Evolutionary conservation across 1,139 yeast genomes (phyloP).

Genomic region (Arxiozyma heterogenica): DNA sequence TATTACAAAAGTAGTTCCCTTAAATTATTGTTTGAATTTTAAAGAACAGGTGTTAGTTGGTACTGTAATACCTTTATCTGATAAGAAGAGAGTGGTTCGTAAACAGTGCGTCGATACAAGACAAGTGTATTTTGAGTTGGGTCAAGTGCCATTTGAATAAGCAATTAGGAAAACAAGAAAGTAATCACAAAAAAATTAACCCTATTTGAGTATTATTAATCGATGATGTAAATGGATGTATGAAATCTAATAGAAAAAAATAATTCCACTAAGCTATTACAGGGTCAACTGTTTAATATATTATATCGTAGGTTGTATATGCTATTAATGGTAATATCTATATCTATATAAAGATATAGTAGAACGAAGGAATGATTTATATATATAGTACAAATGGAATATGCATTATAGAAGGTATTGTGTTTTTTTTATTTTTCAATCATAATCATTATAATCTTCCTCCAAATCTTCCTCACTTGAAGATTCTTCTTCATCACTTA

Average conservation of each 20-base stretch:
- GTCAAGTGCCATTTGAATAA: conserved; percentile 29
- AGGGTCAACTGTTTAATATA: neutral
- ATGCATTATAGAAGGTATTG: neutral
- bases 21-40: conserved; percentile 43
- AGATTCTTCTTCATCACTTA: conserved; percentile 38
- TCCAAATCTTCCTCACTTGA: conserved; percentile 25
- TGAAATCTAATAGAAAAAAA: neutral
- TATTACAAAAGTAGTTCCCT: conserved; percentile 36
- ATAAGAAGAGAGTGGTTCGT: conserved; percentile 64
- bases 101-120: conserved; percentile 69
- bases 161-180: neutral
- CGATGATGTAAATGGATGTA: neutral
- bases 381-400: neutral
- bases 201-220: neutral
- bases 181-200: neutral
- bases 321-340: neutral
- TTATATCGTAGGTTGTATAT: neutral
- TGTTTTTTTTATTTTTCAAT: neutral
- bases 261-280: neutral
- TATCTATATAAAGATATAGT: too few relatives aligned
- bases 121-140: conserved; percentile 57
- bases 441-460: neutral
- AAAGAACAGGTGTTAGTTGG: conserved; percentile 42
- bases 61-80: conserved; percentile 54
- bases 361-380: neutral